phyloP scores from a whole-genome alignment of 2,329 filamentous ascomycete genomes.

The Stylonectria norvegica region DNA sequence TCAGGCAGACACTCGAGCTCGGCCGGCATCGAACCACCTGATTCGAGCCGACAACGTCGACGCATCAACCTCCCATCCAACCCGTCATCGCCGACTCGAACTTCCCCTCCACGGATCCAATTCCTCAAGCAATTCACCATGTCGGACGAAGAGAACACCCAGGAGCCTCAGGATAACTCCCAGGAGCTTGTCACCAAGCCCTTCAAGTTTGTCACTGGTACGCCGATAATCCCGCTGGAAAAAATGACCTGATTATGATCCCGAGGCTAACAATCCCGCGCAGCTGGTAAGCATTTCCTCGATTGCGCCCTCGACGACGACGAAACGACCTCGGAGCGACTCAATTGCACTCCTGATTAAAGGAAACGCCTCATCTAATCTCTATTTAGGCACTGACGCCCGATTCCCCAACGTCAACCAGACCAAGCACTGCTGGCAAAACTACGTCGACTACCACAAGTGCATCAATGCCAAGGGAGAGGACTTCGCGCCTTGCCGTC shows the following conservation, averaged over 20 bases:
- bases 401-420: constrained; percentile 99
- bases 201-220: constrained; percentile 99
- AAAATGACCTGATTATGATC: constrained; percentile 35
- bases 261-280: constrained; percentile 41
- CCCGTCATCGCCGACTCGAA: constrained; percentile 32
- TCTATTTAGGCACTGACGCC: constrained; percentile 81
- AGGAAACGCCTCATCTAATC: constrained; percentile 16
- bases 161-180: too few species aligned
- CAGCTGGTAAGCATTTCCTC: constrained; percentile 42
- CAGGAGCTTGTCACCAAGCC: constrained; percentile 85
- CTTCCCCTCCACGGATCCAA: constrained; percentile 21
- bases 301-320: constrained; percentile 15
- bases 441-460: constrained; percentile 99
- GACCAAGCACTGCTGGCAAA: constrained; percentile 99
- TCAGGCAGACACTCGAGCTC: constrained; percentile 37
- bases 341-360: constrained; percentile 23
- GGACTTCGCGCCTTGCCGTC: constrained; percentile 94
- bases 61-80: constrained; percentile 33
- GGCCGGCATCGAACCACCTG: constrained; percentile 38
- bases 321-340: constrained; percentile 20
- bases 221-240: constrained; percentile 44
- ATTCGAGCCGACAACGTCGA: constrained; percentile 38
- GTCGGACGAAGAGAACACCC: constrained; percentile 82
- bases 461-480: constrained; percentile 98
- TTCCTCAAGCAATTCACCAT: constrained; percentile 58